These are phyloP conservation scores for Daldinia sp. DNA, from an alignment of 2,329 filamentous ascomycete species.

Conservation along the genomic window DNA sequence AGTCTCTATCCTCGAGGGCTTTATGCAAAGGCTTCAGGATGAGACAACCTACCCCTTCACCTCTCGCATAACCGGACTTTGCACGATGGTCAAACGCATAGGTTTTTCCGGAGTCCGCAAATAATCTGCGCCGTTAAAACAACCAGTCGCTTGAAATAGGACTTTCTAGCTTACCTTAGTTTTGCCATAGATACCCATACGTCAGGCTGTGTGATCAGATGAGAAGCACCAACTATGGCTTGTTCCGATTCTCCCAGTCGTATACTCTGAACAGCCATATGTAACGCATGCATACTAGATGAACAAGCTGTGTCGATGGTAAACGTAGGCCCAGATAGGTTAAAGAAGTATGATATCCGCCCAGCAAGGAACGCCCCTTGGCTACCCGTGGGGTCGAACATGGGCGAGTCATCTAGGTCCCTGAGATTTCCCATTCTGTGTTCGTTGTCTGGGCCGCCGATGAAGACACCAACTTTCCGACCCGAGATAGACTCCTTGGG, in stretches of 20 bases:
- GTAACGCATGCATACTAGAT: slow-evolving; percentile 35
- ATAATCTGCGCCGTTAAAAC: slow-evolving; percentile 19
- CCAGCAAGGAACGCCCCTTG: slow-evolving; percentile 33
- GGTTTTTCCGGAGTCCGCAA: slow-evolving; percentile 34
- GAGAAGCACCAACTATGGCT: slow-evolving; percentile 35
- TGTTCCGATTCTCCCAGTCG: slow-evolving; percentile 34
- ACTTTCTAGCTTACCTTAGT: slow-evolving; percentile 17
- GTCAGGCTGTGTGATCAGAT: slow-evolving; percentile 36
- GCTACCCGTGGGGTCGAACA: slow-evolving; percentile 36
- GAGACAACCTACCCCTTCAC: slow-evolving; percentile 32
- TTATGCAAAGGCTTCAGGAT: slow-evolving; percentile 34
- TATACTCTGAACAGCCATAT: slow-evolving; percentile 36
- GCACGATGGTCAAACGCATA: slow-evolving; percentile 37
- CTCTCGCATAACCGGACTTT: slow-evolving; percentile 35
- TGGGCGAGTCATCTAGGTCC: slow-evolving; percentile 33
- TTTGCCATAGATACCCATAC: slow-evolving; percentile 38
- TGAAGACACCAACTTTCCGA: slow-evolving; percentile 33
- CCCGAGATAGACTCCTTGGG: slow-evolving; percentile 36
- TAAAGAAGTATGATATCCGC: slow-evolving; percentile 35
- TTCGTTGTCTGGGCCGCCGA: slow-evolving; percentile 36
- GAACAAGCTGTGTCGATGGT: slow-evolving; percentile 35
- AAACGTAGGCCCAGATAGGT: slow-evolving; percentile 30
- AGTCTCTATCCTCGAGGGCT: slow-evolving; percentile 31
- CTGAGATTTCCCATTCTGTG: slow-evolving; percentile 35
- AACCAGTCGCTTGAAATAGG: not conserved